Base-by-base conservation (phyloP, 2,329 filamentous ascomycete species). In the Fusarium odoratissimum region DNA sequence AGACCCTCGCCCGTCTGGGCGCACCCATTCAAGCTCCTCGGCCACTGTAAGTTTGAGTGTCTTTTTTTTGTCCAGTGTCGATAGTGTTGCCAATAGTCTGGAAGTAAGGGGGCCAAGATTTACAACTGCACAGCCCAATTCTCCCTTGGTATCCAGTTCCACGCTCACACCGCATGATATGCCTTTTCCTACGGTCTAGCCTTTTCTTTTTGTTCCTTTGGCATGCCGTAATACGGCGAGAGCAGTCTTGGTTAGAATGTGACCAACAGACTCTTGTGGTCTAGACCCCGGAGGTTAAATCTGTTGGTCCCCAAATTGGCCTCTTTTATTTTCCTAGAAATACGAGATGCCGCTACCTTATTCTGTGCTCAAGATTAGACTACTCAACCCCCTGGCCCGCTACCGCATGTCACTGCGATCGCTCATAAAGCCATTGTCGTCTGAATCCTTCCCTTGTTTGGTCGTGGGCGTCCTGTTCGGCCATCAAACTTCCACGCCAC, bases 21-120 rank as follows among this genome's bases (percentile, higher is more conserved):
- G 12, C 63, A 67, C 33, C 64, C 64, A 42, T 33, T 67, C 55
- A 67, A 55, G 55, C 56, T 67, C 17, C 37, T 67, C 8, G 46
- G 64, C 25, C 48, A 67, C 8, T 62, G 65, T 67, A 25, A 67
- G 65, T 55, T 35, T 25, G 25, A 25, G 49, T 28, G 13, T 8
- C 19, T 46, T 41, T 30, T 14, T 41, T 33, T 40, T 64, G 16
- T 42, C 45, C 49, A n/a, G 14, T 58, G 41, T 37, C 41, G 23
- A 64, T 69, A 69, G 58, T 40, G 28, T 28, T 31, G 25, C 38
- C 58, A 30, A 69, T 69, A 69, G 65, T 58, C 8, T 33, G 23
- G 12, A 31, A 23, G 41, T n/a, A 41, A 64, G 40, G 25, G 45
- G 11, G 19, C 33, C 49, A 30, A 16, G 25, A 52, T 45, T 38